Evolutionary conservation across 176 grass and related monocot genomes (phyloP), one percentile per base, ranked within the genome.

Genomic region (Melocanna baccifera): DNA sequence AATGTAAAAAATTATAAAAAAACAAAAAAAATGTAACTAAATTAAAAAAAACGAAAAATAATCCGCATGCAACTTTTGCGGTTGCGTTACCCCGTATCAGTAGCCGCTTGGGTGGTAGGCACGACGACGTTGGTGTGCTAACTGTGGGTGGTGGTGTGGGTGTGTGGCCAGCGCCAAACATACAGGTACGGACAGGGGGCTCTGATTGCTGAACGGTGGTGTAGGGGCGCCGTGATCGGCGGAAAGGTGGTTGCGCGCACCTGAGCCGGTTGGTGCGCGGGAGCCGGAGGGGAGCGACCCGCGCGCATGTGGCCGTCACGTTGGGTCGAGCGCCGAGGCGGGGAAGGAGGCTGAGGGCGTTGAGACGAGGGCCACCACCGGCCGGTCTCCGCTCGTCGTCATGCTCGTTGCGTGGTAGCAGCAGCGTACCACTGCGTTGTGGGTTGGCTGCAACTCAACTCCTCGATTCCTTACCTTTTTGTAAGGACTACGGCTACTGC

Each of bases 201-300:
- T 59, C 56, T 23, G 56, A 10, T 23, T 25, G 56, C 56, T 4
- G 56, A 59, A 4, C 52, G 22, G 1, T 4, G n/a, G 1, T 4
- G 81, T 12, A 10, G 81, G 28, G 66, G 55, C n/a, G 29, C 83
- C 88, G 73, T 79, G 67, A 67, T 87, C 84, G 79, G 66, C 61
- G 59, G 88, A 83, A 83, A 79, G 67, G 73, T 66, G 29, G 66
- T 22, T 39, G 75, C 64, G 18, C 67, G 62, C 72, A 70, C 51
- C 72, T 13, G 50, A 7, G 39, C 36, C 22, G 52, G 7, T 30
- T 22, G 1, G 12, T 0, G 39, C 4, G 56, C 22, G 56, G n/a
- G 45, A 47, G 45, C 45, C 12, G 9, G 9, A 7, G 6, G 12
- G 19, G 46, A 36, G 62, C 16, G 32, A 18, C 50, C 59, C 23